Base-by-base conservation (phyloP, 2,329 filamentous ascomycete species). In the Monilinia fructigena region DNA sequence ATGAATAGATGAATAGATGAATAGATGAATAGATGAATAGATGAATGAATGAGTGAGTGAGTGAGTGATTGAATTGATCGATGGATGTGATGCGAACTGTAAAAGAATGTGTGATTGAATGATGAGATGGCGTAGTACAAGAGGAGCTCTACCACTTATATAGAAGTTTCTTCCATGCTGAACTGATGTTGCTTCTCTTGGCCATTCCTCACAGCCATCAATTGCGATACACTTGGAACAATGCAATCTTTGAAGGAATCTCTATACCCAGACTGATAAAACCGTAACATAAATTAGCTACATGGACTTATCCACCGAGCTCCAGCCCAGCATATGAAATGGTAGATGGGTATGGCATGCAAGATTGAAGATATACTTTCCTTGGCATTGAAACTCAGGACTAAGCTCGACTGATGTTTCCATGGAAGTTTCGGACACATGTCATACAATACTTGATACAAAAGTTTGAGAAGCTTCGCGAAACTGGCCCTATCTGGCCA, bases 321-420 rank as follows among this genome's bases (percentile, higher is more conserved):
- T 38, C 11, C 31, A 50, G 2, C n/a, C 4, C 28, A n/a, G 2
- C 4, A n/a, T 50, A 8, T 23, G 7, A 26, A 20, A 50, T 6
- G n/a, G 40, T 59, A 31, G 56, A 59, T 35, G 56, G 42, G 28
- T 59, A 18, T 23, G 20, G 56, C 56, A 48, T 48, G 56, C 28
- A 48, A 11, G 23, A 10, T 38, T 50, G 58, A 60, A 18, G 58
- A 50, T 50, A 50, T 50, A 48, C 42, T 60, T 48, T 48, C 20
- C 42, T 60, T 48, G 8, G 42, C 42, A 11, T 48, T 1, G 12
- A 38, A 35, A 18, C 12, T 42, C 28, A 60, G 47, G 56, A 59
- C n/a, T 18, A 14, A 59, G 45, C 23, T n/a, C 26, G 16, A 47
- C 31, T 35, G 4, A 35, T 35, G 31, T 35, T 35, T 35, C 31